These are phyloP conservation scores for Fragosphaeria purpurea DNA, from an alignment of 2,329 filamentous ascomycete genomes.

Conservation along the genomic window DNA sequence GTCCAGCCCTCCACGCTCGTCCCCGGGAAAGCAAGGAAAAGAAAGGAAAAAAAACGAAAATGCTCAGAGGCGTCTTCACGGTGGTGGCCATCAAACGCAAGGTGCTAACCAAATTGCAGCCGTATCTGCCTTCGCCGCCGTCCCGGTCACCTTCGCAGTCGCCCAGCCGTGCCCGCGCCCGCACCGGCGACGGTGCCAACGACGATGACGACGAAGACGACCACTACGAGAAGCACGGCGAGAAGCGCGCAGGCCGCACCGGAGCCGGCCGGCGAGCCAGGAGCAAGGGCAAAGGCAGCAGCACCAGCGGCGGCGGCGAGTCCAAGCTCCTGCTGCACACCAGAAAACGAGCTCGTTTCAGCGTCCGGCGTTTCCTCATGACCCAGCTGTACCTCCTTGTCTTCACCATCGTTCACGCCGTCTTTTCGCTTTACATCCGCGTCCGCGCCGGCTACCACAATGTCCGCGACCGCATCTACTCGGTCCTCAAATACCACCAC, in stretches of 20 bases:
- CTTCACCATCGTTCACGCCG: slow-evolving; percentile 61
- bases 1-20: too few species aligned
- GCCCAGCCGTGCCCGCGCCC: too few species aligned
- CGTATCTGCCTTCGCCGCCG: slow-evolving; percentile 27
- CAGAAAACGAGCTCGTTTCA: slow-evolving; percentile 34
- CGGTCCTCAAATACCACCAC: slow-evolving; percentile 89
- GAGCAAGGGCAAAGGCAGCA: not conserved
- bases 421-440: slow-evolving; percentile 85
- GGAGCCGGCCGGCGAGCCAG: not conserved
- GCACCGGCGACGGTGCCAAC: slow-evolving; percentile 4
- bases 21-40: too few species aligned
- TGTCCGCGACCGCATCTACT: slow-evolving; percentile 65
- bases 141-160: slow-evolving; percentile 9
- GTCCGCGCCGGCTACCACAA: slow-evolving; percentile 70
- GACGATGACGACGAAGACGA: slow-evolving; percentile 13
- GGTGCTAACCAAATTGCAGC: slow-evolving; percentile 14
- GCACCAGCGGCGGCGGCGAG: not conserved
- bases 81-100: slow-evolving; percentile 8
- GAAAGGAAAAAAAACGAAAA: slow-evolving; percentile 8
- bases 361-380: slow-evolving; percentile 51
- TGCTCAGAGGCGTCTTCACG: too few species aligned
- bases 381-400: slow-evolving; percentile 55
- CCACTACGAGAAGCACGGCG: too few species aligned
- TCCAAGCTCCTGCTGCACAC: slow-evolving; percentile 2
- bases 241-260: too few species aligned